Conservation (phyloP, 1,284 basidiomycete species). For the Microbotryum scabiosae region DNA sequence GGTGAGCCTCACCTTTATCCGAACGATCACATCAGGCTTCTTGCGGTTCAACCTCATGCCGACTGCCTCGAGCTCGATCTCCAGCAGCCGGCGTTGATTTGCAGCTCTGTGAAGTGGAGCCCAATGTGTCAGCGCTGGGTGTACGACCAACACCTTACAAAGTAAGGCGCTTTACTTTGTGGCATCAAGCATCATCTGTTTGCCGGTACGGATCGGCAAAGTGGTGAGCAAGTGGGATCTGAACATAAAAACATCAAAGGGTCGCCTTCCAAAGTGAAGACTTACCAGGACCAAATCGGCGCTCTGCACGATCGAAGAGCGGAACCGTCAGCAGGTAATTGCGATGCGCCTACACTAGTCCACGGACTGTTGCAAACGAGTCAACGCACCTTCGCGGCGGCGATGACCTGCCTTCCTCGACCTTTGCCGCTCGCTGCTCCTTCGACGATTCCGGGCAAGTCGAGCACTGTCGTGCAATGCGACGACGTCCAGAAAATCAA, state of each 20-base stretch:
- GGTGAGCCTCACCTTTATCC: constrained; percentile 10
- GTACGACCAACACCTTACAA: not conserved
- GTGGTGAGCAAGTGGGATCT: too few species aligned
- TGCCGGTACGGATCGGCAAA: not conserved
- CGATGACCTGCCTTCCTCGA: constrained; percentile 87
- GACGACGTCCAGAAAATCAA: too few species aligned
- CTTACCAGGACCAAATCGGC: constrained; percentile 68
- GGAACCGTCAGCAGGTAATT: not conserved
- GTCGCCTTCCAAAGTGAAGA: not conserved
- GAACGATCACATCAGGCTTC: constrained; percentile 62
- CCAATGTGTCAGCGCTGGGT: not conserved
- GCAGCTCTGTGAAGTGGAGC: constrained; percentile 49
- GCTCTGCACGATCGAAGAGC: constrained; percentile 64
- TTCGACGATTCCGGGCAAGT: constrained; percentile 96
- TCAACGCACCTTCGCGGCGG: constrained; percentile 52
- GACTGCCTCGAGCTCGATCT: constrained; percentile 89
- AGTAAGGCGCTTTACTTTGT: constrained; percentile 53
- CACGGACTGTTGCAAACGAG: not conserved
- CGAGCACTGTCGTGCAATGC: constrained; percentile 50
- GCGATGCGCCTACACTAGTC: too few species aligned
- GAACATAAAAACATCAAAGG: too few species aligned
- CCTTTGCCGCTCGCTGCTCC: constrained; percentile 89
- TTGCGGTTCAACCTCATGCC: constrained; percentile 87
- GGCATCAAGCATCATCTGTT: constrained; percentile 77
- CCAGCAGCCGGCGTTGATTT: constrained; percentile 78